Conservation (phyloP, 192 early-diverging fungal species). For the Gamsiella multidivaricata region DNA sequence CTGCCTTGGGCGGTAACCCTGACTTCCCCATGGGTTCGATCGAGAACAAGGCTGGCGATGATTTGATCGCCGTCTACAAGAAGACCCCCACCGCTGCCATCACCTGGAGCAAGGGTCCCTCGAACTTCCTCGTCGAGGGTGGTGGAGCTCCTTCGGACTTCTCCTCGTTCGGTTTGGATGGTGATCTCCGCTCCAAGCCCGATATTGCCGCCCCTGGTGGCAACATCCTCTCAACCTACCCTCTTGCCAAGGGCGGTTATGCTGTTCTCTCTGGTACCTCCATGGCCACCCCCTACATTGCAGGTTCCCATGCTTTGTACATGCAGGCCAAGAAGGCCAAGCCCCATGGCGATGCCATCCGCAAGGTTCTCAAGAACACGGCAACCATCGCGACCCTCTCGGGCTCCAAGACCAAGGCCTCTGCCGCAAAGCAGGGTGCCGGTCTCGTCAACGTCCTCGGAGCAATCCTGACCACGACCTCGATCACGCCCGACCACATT, state of each 20-base stretch:
- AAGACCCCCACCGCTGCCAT: slow-evolving; percentile 11
- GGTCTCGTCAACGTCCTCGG: slow-evolving; percentile 50
- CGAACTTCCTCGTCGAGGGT: not conserved
- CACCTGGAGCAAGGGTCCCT: slow-evolving; percentile 16
- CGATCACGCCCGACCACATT: slow-evolving; percentile 33
- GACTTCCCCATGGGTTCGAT: slow-evolving; percentile 50
- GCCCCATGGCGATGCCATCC: slow-evolving; percentile 27
- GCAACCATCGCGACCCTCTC: slow-evolving; percentile 19
- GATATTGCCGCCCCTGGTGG: slow-evolving; percentile 66
- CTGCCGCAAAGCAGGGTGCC: slow-evolving; percentile 50
- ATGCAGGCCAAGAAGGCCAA: slow-evolving; percentile 33
- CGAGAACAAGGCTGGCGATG: slow-evolving; percentile 47
- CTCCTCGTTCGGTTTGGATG: slow-evolving; percentile 73
- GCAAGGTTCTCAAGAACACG: slow-evolving; percentile 40
- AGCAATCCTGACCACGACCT: slow-evolving; percentile 23
- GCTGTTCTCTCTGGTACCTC: slow-evolving; percentile 53
- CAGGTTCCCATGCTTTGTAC: slow-evolving; percentile 51
- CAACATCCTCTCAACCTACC: slow-evolving; percentile 51
- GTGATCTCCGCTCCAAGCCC: slow-evolving; percentile 70
- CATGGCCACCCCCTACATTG: slow-evolving; percentile 59
- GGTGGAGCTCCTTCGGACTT: slow-evolving; percentile 67
- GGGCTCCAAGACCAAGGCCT: slow-evolving; percentile 20
- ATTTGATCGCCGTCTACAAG: slow-evolving; percentile 35
- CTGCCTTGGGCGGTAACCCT: slow-evolving; percentile 26
- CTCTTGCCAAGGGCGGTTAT: slow-evolving; percentile 29